Evolutionary conservation across 1,284 basidiomycete species (phyloP).

Genomic region (Stereum hirsutum): DNA sequence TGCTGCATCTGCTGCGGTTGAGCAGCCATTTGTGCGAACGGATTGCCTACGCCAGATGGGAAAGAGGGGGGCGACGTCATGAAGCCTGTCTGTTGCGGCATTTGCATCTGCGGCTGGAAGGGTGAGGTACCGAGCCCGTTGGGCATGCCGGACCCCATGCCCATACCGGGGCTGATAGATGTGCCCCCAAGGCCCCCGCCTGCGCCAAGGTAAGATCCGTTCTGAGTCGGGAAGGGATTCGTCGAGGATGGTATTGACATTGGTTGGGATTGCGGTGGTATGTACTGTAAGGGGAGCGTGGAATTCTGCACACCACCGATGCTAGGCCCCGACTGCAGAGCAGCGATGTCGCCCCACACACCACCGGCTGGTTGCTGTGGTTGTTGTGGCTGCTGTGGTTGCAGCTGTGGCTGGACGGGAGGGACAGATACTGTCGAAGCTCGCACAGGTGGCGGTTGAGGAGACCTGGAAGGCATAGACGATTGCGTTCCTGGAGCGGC

Average conservation of each 20-base stretch:
- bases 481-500: slow-evolving; percentile 10
- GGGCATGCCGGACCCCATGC: background rate
- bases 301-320: slow-evolving; percentile 28
- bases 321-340: no score
- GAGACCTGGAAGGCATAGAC: slow-evolving; percentile 8
- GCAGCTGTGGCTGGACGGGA: slow-evolving; percentile 5
- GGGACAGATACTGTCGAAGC: slow-evolving; percentile 7
- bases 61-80: slow-evolving; percentile 6
- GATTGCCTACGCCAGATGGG: slow-evolving; percentile 4
- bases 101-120: slow-evolving; percentile 11
- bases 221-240: background rate
- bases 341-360: slow-evolving; percentile 43
- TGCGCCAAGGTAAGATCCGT: background rate
- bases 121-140: slow-evolving; percentile 4
- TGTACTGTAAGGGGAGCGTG: slow-evolving; percentile 46
- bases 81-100: slow-evolving; percentile 8
- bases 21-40: slow-evolving; percentile 13
- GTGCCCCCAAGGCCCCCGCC: background rate
- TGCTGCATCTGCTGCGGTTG: slow-evolving; percentile 5
- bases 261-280: slow-evolving; percentile 12
- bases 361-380: slow-evolving; percentile 7
- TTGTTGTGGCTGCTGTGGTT: slow-evolving; percentile 1
- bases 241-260: slow-evolving; percentile 1
- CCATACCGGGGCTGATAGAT: background rate
- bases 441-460: slow-evolving; percentile 3